These are phyloP conservation scores for Fistulinella prunicolor DNA, from an alignment of 768 basidiomycete species.

Conservation along the genomic window DNA sequence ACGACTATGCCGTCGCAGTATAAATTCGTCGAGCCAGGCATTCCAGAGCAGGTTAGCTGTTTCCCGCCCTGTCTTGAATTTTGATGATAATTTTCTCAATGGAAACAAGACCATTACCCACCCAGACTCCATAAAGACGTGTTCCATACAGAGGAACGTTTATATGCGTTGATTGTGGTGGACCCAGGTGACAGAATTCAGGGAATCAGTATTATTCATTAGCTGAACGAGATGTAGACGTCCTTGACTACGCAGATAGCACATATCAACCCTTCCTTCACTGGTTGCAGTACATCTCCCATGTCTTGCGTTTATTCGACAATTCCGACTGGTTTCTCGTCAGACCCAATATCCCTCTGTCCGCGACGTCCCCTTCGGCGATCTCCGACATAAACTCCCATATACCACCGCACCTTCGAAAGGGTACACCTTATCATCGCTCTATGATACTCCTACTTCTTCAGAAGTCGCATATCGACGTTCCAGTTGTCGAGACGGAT, in stretches of 20 bases:
- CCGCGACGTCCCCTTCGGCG: conserved; percentile 43
- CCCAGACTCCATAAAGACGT: conserved; percentile 71
- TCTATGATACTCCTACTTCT: conserved; percentile 76
- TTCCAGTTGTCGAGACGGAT: conserved; percentile 44
- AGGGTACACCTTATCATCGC: conserved; percentile 87
- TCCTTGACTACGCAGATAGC: conserved; percentile 67
- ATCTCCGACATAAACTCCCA: conserved; percentile 50
- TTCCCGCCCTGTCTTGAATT: background rate
- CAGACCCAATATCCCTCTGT: conserved; percentile 83
- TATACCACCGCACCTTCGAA: conserved; percentile 91
- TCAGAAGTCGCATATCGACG: conserved; percentile 50
- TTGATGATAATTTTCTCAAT: conserved; percentile 3
- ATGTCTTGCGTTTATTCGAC: background rate
- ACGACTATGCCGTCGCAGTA: conserved; percentile 24
- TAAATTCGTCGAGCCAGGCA: conserved; percentile 64
- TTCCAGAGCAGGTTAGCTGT: conserved; percentile 59
- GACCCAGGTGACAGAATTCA: conserved; percentile 70
- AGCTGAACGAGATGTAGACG: conserved; percentile 48
- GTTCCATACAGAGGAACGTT: conserved; percentile 75
- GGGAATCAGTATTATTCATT: background rate
- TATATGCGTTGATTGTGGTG: conserved; percentile 87
- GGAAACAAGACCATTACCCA: conserved; percentile 53
- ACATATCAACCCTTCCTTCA: conserved; percentile 76
- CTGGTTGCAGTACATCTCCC: conserved; percentile 69
- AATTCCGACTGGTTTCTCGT: background rate